These are phyloP conservation scores for Ganoderma meredithae DNA, from an alignment of 1,284 basidiomycete species.

Conservation along the genomic window DNA sequence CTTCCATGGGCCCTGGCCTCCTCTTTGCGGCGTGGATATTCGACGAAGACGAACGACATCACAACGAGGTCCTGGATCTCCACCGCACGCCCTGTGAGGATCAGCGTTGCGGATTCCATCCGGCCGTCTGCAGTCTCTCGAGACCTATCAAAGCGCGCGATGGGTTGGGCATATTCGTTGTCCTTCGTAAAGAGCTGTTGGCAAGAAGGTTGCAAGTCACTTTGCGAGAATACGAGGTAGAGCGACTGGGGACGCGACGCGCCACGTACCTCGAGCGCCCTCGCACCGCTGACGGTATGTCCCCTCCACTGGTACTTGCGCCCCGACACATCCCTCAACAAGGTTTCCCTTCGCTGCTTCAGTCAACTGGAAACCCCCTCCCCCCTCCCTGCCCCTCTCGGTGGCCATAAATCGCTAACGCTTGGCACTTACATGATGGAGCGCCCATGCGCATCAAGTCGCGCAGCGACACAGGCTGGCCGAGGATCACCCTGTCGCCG, in stretches of 20 bases:
- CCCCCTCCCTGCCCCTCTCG: background rate
- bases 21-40: slow-evolving; percentile 32
- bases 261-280: background rate
- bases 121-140: background rate
- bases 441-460: slow-evolving; percentile 49
- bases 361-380: background rate
- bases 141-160: background rate
- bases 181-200: slow-evolving; percentile 5
- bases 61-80: slow-evolving; percentile 47
- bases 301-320: slow-evolving; percentile 49
- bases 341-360: background rate
- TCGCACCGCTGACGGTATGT: background rate
- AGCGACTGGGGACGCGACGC: too few relatives aligned
- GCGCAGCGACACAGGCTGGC: slow-evolving; percentile 34
- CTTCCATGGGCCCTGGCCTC: background rate
- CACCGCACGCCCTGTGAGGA: slow-evolving; percentile 42
- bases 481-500: slow-evolving; percentile 32
- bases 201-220: background rate
- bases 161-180: background rate
- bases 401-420: background rate
- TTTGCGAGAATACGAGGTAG: background rate
- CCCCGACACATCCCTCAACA: slow-evolving; percentile 43
- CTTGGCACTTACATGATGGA: slow-evolving; percentile 43
- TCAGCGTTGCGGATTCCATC: slow-evolving; percentile 36
- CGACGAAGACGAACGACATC: slow-evolving; percentile 49